phyloP scores from a whole-genome alignment of 2,329 filamentous ascomycete genomes.

The Pseudogymnoascus sp. region DNA sequence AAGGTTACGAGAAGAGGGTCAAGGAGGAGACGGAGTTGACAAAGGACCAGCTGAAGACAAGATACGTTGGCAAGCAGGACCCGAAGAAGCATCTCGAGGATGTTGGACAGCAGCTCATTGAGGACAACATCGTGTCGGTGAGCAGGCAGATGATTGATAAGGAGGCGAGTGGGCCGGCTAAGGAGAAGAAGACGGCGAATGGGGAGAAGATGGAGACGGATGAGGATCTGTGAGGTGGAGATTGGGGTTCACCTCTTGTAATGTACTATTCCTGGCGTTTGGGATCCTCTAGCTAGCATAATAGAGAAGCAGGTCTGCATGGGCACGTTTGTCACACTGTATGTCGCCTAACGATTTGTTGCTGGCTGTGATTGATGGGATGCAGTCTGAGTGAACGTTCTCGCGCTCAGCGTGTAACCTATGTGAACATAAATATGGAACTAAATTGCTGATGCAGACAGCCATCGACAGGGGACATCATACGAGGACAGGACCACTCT shows the following conservation, averaged over 20 bases:
- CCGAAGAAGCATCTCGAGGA: constrained; percentile 99
- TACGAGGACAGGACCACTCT: too few species aligned
- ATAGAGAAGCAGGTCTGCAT: constrained; percentile 13
- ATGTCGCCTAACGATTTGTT: too few species aligned
- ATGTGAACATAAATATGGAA: too few species aligned
- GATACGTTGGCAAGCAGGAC: constrained; percentile 97
- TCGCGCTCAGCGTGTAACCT: too few species aligned
- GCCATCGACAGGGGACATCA: too few species aligned
- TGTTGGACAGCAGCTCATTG: constrained; percentile 91
- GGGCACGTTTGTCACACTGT: not conserved
- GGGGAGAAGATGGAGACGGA: constrained; percentile 66
- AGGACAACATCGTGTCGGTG: constrained; percentile 99
- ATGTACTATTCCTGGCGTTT: constrained; percentile 13
- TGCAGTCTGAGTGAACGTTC: too few species aligned
- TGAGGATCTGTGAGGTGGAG: constrained; percentile 34
- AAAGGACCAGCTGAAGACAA: constrained; percentile 95
- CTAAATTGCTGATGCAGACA: too few species aligned
- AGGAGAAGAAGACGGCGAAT: constrained; percentile 47
- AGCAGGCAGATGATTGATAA: constrained; percentile 99
- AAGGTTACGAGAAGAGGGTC: constrained; percentile 97
- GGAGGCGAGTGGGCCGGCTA: constrained; percentile 84
- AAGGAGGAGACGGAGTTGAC: constrained; percentile 97
- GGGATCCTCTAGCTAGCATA: constrained; percentile 11
- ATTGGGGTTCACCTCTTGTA: constrained; percentile 1
- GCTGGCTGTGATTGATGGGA: too few species aligned